Conservation (phyloP, 345 rosid genomes). For the Gossypium anomalum region DNA sequence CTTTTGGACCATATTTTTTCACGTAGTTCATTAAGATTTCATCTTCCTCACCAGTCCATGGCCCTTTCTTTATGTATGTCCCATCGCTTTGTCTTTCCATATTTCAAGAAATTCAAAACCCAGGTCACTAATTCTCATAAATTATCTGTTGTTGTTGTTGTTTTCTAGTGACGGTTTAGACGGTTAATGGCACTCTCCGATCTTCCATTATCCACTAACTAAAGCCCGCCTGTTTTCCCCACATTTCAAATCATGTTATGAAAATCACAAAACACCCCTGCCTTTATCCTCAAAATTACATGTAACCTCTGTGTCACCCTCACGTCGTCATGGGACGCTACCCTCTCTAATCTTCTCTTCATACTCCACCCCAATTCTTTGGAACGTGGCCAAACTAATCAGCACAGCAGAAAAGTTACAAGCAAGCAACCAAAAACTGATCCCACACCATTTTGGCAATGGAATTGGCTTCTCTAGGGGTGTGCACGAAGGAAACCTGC, state of each 20-base stretch:
- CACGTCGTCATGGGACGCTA: too few relatives aligned
- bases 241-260: neutral
- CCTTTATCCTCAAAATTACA: slow-evolving; percentile 2
- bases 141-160: neutral
- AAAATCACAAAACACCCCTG: neutral
- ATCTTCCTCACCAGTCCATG: slow-evolving; percentile 74
- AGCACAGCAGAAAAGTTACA: too few relatives aligned
- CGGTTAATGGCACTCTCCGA: slow-evolving; percentile 25
- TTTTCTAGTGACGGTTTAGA: slow-evolving; percentile 17
- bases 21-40: slow-evolving; percentile 53
- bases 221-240: slow-evolving; percentile 10
- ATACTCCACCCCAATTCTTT: too few relatives aligned
- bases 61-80: slow-evolving; percentile 46
- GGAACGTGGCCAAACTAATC: too few relatives aligned
- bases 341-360: too few relatives aligned
- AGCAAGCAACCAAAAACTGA: too few relatives aligned
- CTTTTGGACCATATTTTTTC: slow-evolving; percentile 52
- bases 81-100: slow-evolving; percentile 14
- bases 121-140: neutral
- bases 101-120: neutral
- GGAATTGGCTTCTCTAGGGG: too few relatives aligned
- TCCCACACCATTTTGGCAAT: too few relatives aligned
- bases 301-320: neutral
- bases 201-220: slow-evolving; percentile 13
- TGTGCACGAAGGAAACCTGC: too few relatives aligned